Evolutionary conservation across 1,284 basidiomycete species (phyloP), one percentile per base, ranked within the genome.

Genomic region (Tylopilus sp.): DNA sequence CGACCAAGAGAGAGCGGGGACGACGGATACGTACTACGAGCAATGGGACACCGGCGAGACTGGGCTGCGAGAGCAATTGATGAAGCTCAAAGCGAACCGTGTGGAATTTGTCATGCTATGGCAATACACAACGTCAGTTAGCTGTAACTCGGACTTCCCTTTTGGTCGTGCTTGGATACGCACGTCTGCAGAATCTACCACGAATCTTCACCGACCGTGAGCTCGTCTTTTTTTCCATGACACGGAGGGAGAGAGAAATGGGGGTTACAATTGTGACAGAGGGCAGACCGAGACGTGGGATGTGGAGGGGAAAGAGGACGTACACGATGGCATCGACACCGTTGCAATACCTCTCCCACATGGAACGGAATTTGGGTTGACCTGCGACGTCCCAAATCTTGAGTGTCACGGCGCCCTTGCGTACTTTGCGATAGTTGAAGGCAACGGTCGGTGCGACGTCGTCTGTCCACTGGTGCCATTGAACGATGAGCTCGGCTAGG

Each of bases 301-400:
- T 3, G 10, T n/a, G n/a, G 1, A 55, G 21, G 28, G 10, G 19
- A 42, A 19, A 1, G 31, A 52, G 44, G 21, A 76, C 92, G 64
- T 69, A 97, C 85, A 98, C 82, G 40, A 99, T 89, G 8, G 95
- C 95, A 60, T 95, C 90, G 0, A 95, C 92, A 10, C 95, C 95
- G 51, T 88, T 82, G 68, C 94, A 97, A 67, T 98, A 99, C 36
- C 96, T 76, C 70, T 97, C 93, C 96, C 92, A 92, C 82, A 89
- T 89, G 35, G 84, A 85, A 25, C 95, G 82, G 63, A 97, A 99
- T 63, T 93, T 89, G 2, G 95, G 90, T 73, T 97, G 95, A 15
- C 94, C 94, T 59, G 92, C 93, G 54, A 97, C 90, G 67, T 97
- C 94, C 94, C 94, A 97, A 41, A 97, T 84, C 69, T 93, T 95